Evolutionary conservation across 2,329 filamentous ascomycete genomes (phyloP).

Genomic region (Fusarium zealandicum): DNA sequence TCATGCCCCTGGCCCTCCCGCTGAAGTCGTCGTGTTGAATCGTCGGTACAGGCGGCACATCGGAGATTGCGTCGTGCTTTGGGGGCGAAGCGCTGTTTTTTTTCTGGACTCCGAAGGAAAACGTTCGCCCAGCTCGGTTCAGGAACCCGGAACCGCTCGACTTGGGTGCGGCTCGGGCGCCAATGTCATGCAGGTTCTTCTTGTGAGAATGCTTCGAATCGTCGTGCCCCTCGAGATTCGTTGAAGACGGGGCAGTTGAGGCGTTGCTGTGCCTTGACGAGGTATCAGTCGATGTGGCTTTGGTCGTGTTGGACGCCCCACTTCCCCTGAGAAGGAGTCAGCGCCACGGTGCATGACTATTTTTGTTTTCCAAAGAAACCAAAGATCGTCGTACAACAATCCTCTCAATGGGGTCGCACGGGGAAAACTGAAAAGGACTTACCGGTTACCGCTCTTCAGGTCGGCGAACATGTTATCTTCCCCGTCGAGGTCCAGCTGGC

Average conservation of each 20-base stretch:
- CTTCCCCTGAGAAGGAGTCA: slow-evolving; percentile 60
- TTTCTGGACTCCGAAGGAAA: slow-evolving; percentile 66
- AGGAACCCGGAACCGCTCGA: slow-evolving; percentile 60
- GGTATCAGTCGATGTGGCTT: slow-evolving; percentile 65
- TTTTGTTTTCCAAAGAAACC: slow-evolving; percentile 34
- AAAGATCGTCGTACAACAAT: slow-evolving; percentile 28
- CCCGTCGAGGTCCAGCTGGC: slow-evolving; percentile 50
- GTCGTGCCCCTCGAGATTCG: slow-evolving; percentile 48
- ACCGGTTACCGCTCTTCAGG: slow-evolving; percentile 62
- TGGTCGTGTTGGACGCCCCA: slow-evolving; percentile 67
- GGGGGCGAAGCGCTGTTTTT: slow-evolving; percentile 50
- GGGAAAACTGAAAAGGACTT: slow-evolving; percentile 45
- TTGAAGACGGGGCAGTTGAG: slow-evolving; percentile 67
- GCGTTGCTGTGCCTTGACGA: slow-evolving; percentile 69
- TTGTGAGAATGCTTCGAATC: slow-evolving; percentile 46
- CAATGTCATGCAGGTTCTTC: slow-evolving; percentile 48
- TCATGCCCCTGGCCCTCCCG: slow-evolving; percentile 58
- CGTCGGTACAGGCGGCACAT: slow-evolving; percentile 50
- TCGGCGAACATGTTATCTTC: slow-evolving; percentile 68
- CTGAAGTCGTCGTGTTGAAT: slow-evolving; percentile 44
- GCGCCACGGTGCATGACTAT: slow-evolving; percentile 42
- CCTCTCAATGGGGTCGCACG: slow-evolving; percentile 31
- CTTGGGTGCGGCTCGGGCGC: slow-evolving; percentile 55
- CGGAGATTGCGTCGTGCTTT: slow-evolving; percentile 43
- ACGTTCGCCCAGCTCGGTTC: slow-evolving; percentile 64